Percentiles rank a stretch among this genome's conserved stretches.
Evolutionary conservation across 371 early-diverging fungal genomes (phyloP).

Genomic region (Rhizopus arrhizus): DNA sequence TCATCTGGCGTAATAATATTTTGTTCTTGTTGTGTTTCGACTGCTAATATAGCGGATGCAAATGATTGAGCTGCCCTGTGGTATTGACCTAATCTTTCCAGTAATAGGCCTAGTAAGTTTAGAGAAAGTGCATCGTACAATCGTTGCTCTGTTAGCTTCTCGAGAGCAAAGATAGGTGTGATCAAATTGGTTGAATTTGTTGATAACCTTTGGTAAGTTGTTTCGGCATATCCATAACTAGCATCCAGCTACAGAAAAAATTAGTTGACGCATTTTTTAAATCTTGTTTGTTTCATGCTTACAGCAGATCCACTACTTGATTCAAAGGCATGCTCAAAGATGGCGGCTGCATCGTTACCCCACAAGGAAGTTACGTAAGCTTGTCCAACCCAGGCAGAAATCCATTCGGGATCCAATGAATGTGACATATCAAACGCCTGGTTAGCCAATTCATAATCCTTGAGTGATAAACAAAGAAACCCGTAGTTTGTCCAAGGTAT

Average conservation of each 20-base stretch:
- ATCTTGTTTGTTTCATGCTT: conserved; percentile 14
- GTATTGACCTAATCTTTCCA: conserved; percentile 73
- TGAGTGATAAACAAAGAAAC: conserved; percentile 71
- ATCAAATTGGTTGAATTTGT: conserved; percentile 27
- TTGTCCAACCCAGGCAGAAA: conserved; percentile 85
- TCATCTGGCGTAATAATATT: conserved; percentile 22
- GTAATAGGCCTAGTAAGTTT: conserved; percentile 75
- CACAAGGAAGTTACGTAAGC: conserved; percentile 72
- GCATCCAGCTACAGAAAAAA: conserved; percentile 57
- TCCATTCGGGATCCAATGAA: conserved; percentile 79
- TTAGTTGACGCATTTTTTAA: conserved; percentile 2
- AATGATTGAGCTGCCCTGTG: conserved; percentile 71
- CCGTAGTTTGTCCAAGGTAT: conserved; percentile 86
- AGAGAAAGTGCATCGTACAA: conserved; percentile 62
- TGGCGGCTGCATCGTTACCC: conserved; percentile 57
- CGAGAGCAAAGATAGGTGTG: conserved; percentile 68
- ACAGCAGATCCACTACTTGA: conserved; percentile 61
- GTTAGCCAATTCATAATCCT: conserved; percentile 80
- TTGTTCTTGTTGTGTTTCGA: conserved; percentile 43
- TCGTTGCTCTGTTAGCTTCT: conserved; percentile 72
- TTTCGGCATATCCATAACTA: conserved; percentile 71
- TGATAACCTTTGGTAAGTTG: conserved; percentile 48
- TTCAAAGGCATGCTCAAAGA: conserved; percentile 80
- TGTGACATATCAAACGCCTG: conserved; percentile 78
- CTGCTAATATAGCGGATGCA: conserved; percentile 55